Conservation (phyloP, 345 rosid species). For the Rhodomyrtus tomentosa region DNA sequence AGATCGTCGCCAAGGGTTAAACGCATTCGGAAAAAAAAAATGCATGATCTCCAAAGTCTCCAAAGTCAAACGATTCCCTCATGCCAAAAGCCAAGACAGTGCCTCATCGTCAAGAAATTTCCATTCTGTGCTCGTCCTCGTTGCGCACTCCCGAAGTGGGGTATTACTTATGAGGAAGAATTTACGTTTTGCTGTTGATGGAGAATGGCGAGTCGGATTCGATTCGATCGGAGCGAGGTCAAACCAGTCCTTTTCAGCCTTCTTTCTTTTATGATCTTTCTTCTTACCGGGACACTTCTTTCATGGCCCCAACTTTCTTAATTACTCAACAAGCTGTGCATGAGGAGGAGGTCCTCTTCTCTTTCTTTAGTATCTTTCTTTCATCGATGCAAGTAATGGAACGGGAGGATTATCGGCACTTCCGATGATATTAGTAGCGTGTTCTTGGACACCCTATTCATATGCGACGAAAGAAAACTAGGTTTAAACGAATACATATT, state of each 20-base stretch:
- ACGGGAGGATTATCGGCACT: background rate
- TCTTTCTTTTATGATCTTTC: background rate
- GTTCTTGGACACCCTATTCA: background rate
- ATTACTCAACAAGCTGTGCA: background rate
- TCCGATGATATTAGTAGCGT: background rate
- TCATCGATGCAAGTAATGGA: background rate
- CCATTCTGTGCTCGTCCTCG: background rate
- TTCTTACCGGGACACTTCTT: background rate
- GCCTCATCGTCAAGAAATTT: background rate
- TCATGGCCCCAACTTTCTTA: background rate
- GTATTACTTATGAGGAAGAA: background rate
- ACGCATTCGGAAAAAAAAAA: too few species aligned
- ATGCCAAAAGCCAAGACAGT: background rate
- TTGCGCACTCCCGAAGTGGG: background rate
- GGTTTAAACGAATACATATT: background rate
- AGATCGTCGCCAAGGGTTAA: background rate
- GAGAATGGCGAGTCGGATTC: background rate
- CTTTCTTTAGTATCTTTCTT: background rate
- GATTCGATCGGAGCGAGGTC: background rate
- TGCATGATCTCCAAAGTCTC: too few species aligned
- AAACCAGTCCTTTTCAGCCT: background rate
- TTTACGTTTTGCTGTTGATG: background rate
- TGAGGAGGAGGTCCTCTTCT: background rate
- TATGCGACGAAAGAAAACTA: background rate
- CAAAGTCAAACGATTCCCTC: slow-evolving; percentile 3